Conservation (phyloP, 208 protist genomes). For the Crithidia brevicula region DNA sequence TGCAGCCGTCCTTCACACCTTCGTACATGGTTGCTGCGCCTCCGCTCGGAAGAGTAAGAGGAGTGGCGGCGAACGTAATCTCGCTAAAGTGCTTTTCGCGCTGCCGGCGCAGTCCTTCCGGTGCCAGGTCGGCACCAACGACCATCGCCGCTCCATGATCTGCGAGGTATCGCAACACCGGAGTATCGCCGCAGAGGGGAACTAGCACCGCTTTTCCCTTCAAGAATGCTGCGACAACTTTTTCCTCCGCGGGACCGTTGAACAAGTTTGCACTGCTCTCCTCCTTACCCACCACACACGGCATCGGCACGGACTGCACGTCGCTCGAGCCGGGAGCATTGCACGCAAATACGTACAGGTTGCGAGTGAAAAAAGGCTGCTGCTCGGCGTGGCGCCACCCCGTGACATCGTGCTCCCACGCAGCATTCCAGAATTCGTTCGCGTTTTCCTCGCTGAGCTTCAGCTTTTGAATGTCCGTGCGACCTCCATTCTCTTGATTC, state of each 20-base stretch:
- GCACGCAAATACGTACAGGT: constrained; percentile 43
- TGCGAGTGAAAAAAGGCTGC: constrained; percentile 45
- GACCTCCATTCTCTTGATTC: too few species aligned
- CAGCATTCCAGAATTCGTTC: constrained; percentile 49
- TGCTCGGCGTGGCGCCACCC: constrained; percentile 44
- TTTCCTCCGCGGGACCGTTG: constrained; percentile 35
- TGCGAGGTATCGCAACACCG: constrained; percentile 48
- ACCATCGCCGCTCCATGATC: constrained; percentile 43
- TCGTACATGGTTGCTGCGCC: constrained; percentile 27
- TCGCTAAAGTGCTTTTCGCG: constrained; percentile 38
- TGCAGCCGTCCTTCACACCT: constrained; percentile 24
- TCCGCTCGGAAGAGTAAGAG: constrained; percentile 3
- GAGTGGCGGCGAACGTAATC: constrained; percentile 25
- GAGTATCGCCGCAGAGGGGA: constrained; percentile 63
- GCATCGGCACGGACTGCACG: constrained; percentile 3
- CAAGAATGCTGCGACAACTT: constrained; percentile 40
- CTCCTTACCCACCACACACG: constrained; percentile 20
- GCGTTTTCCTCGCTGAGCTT: constrained; percentile 28
- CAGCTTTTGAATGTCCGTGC: background rate
- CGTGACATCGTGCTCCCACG: constrained; percentile 44
- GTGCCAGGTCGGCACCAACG: constrained; percentile 43
- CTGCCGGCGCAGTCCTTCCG: constrained; percentile 39
- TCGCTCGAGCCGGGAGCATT: background rate
- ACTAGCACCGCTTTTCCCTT: constrained; percentile 50
- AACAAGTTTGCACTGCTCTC: constrained; percentile 15